phyloP scores from a whole-genome alignment of 1,284 basidiomycete species.

The Crepidotus sp. region DNA sequence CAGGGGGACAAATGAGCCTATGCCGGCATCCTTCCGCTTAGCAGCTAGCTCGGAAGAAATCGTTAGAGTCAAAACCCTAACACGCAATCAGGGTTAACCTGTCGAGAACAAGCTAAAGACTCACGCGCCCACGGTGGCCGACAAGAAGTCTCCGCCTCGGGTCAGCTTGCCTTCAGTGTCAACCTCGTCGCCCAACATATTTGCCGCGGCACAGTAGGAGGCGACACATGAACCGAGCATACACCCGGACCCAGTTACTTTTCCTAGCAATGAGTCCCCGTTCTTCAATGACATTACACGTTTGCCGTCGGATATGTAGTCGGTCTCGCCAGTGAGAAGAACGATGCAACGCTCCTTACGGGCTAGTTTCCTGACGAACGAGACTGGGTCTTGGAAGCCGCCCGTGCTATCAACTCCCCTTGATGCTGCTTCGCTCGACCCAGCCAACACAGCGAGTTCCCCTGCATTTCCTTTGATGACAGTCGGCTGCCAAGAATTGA shows the following conservation, averaged over 20 bases:
- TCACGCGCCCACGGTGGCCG: conserved; percentile 71
- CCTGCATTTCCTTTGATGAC: conserved; percentile 96
- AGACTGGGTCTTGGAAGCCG: conserved; percentile 68
- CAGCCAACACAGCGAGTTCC: conserved; percentile 75
- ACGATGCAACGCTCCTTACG: conserved; percentile 68
- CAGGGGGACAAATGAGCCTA: conserved; percentile 82
- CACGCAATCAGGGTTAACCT: conserved; percentile 7
- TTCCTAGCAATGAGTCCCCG: conserved; percentile 67
- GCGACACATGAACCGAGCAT: conserved; percentile 75
- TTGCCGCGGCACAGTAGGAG: conserved; percentile 68
- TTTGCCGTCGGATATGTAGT: conserved; percentile 83
- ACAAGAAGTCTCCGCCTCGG: conserved; percentile 56
- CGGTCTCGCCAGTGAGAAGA: conserved; percentile 74
- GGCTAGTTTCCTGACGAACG: conserved; percentile 67
- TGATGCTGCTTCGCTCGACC: conserved; percentile 67
- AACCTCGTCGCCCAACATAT: conserved; percentile 1
- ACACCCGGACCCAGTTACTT: conserved; percentile 88
- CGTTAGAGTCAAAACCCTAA: conserved; percentile 72
- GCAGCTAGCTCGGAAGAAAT: conserved; percentile 81
- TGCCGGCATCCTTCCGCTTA: conserved; percentile 65
- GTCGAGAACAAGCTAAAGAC: conserved; percentile 20
- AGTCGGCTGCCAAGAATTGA: conserved; percentile 81
- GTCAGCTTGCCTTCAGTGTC: conserved; percentile 6
- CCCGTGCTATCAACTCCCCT: conserved; percentile 85
- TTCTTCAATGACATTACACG: conserved; percentile 65